A percentile compares a stretch with the other conserved stretches of the same genome.
Evolutionary conservation across 2,329 filamentous ascomycete species (phyloP).

Genomic region (Colletotrichum orchidophilum): DNA sequence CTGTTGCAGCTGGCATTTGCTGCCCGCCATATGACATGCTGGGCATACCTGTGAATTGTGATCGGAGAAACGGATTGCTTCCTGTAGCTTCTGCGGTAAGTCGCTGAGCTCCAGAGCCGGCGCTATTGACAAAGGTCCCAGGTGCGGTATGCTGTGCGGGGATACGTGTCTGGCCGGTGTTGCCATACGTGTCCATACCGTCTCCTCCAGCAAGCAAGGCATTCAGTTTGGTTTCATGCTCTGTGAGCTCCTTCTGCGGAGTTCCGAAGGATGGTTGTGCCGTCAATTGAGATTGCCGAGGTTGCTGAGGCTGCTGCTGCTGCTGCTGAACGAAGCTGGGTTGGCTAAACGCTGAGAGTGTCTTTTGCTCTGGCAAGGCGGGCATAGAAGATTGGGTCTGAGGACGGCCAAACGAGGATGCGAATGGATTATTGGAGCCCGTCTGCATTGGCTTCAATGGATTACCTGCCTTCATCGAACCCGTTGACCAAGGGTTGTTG

Average conservation of each 20-base stretch:
- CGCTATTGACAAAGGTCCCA: slow-evolving; percentile 95
- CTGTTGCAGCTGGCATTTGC: slow-evolving; percentile 64
- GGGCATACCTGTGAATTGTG: slow-evolving; percentile 84
- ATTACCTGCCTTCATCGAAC: slow-evolving; percentile 63
- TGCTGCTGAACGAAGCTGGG: slow-evolving; percentile 40
- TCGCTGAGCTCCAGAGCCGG: slow-evolving; percentile 79
- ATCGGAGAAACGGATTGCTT: slow-evolving; percentile 89
- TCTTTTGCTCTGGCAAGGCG: slow-evolving; percentile 87
- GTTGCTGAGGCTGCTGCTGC: background rate
- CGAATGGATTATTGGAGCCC: slow-evolving; percentile 98
- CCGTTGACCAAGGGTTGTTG: slow-evolving; percentile 92
- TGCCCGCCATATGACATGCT: slow-evolving; percentile 61
- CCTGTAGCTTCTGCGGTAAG: slow-evolving; percentile 78
- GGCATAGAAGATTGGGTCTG: slow-evolving; percentile 69
- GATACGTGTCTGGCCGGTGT: slow-evolving; percentile 94
- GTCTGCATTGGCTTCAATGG: slow-evolving; percentile 84
- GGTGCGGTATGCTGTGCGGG: slow-evolving; percentile 96
- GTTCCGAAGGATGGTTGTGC: slow-evolving; percentile 19
- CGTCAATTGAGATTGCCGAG: background rate
- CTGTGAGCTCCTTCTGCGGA: slow-evolving; percentile 65
- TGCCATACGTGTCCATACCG: slow-evolving; percentile 96
- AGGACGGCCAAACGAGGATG: slow-evolving; percentile 73
- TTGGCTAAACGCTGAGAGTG: slow-evolving; percentile 68
- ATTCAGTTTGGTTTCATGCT: slow-evolving; percentile 82
- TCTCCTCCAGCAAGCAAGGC: slow-evolving; percentile 86